A percentile compares a stretch with the other conserved stretches of the same genome.
Evolutionary conservation across 169 alveolate species (phyloP).

Genomic region (Eimeria falciformis): DNA sequence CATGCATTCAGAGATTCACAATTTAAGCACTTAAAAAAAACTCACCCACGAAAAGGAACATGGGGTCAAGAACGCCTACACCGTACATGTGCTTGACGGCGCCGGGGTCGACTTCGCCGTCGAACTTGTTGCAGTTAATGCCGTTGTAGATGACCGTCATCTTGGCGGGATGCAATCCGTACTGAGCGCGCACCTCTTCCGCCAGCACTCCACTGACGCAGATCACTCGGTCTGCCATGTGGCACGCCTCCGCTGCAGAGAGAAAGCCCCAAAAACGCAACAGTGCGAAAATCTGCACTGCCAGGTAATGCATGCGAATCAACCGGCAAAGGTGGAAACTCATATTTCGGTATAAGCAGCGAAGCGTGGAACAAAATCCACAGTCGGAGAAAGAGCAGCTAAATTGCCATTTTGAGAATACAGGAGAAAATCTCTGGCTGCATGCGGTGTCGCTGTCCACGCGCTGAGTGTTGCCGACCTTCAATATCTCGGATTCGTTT

Average conservation of each 20-base stretch:
- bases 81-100: slow-evolving; percentile 81
- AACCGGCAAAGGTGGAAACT: no score
- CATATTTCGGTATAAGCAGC: no score
- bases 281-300: no score
- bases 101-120: slow-evolving; percentile 82
- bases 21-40: no score
- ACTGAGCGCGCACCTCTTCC: slow-evolving; percentile 83
- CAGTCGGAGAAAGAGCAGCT: not conserved
- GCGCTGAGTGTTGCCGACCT: slow-evolving; percentile 42
- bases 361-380: not conserved
- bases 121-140: slow-evolving; percentile 83
- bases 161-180: slow-evolving; percentile 80
- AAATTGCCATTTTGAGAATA: no score
- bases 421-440: no score
- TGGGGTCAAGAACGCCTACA: slow-evolving; percentile 87
- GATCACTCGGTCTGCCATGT: slow-evolving; percentile 85
- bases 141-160: slow-evolving; percentile 82
- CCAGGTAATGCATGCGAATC: no score
- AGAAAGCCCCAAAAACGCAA: not conserved
- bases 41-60: slow-evolving; percentile 85
- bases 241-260: slow-evolving; percentile 83
- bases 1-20: no score
- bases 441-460: no score
- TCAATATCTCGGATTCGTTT: slow-evolving; percentile 83
- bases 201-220: slow-evolving; percentile 87